These are phyloP conservation scores for Nannizziopsis barbatae DNA, from an alignment of 2,329 filamentous ascomycete species.

Conservation along the genomic window DNA sequence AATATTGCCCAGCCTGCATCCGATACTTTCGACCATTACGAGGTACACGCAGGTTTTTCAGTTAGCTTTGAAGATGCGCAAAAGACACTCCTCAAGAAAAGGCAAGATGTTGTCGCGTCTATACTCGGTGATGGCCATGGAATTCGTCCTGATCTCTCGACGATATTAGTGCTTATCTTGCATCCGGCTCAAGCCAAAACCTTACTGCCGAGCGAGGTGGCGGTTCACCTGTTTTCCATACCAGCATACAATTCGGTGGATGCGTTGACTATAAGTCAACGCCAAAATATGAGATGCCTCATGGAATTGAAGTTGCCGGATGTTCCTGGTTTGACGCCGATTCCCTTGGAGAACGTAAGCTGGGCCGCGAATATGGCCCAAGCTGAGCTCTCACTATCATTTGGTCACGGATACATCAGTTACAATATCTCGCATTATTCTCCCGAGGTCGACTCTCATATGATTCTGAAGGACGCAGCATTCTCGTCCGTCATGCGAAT, in stretches of 20 bases:
- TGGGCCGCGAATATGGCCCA: slow-evolving; percentile 34
- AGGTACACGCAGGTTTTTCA: slow-evolving; percentile 29
- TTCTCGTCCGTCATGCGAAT: slow-evolving; percentile 36
- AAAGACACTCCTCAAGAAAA: slow-evolving; percentile 30
- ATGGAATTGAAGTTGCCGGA: slow-evolving; percentile 28
- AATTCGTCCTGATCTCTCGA: slow-evolving; percentile 23
- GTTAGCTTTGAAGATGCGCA: slow-evolving; percentile 34
- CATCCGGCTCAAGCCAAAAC: slow-evolving; percentile 24
- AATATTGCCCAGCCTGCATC: slow-evolving; percentile 27
- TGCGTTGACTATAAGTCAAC: slow-evolving; percentile 20
- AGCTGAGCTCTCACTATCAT: slow-evolving; percentile 32
- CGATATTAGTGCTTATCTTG: slow-evolving; percentile 32
- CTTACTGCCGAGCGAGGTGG: slow-evolving; percentile 27
- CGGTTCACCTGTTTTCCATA: slow-evolving; percentile 32
- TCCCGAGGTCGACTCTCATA: slow-evolving; percentile 29
- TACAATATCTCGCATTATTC: slow-evolving; percentile 36
- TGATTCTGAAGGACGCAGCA: slow-evolving; percentile 28
- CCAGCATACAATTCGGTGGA: slow-evolving; percentile 21
- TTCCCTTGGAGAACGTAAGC: slow-evolving; percentile 22
- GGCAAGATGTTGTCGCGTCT: slow-evolving; percentile 32
- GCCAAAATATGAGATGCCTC: slow-evolving; percentile 29
- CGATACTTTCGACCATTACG: slow-evolving; percentile 21
- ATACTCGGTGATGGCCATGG: slow-evolving; percentile 25
- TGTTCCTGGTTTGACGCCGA: slow-evolving; percentile 20
- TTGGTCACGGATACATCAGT: slow-evolving; percentile 31